Percentiles rank a stretch among this genome's conserved stretches.
Evolutionary conservation across 192 early-diverging fungal genomes (phyloP).

Genomic region (Phycomyces nitens): DNA sequence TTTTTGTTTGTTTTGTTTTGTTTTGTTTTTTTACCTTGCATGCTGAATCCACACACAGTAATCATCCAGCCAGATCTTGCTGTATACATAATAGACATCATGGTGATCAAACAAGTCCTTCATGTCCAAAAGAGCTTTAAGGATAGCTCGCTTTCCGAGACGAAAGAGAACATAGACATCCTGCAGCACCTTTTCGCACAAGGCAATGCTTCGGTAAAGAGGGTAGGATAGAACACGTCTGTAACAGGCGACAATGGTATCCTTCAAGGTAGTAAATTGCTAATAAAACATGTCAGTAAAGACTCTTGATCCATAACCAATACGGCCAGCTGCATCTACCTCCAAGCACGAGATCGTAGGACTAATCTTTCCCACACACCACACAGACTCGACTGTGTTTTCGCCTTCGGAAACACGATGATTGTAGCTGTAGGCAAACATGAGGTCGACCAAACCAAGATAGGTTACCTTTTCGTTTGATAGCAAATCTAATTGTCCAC

Average conservation of each 20-base stretch:
- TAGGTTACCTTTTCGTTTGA: constrained; percentile 68
- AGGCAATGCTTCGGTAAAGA: constrained; percentile 74
- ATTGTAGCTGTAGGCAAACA: constrained; percentile 91
- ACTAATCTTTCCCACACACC: constrained; percentile 86
- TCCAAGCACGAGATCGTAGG: constrained; percentile 78
- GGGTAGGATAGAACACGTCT: constrained; percentile 88
- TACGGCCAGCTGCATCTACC: too few relatives aligned
- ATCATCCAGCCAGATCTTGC: constrained; percentile 87
- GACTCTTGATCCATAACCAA: too few relatives aligned
- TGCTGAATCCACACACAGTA: constrained; percentile 95
- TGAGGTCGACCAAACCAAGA: constrained; percentile 83
- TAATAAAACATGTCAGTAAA: constrained; percentile 7
- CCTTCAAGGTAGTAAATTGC: constrained; percentile 61
- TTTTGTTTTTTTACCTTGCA: constrained; percentile 59
- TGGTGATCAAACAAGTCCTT: constrained; percentile 81
- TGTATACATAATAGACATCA: constrained; percentile 84
- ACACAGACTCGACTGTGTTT: constrained; percentile 80
- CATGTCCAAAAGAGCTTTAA: constrained; percentile 76
- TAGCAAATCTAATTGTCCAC: constrained; percentile 50
- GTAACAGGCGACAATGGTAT: constrained; percentile 58
- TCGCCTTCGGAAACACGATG: constrained; percentile 82
- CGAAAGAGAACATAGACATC: constrained; percentile 83
- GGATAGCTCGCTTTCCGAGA: constrained; percentile 74
- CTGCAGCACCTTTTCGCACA: constrained; percentile 68
- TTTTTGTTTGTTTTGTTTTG: too few relatives aligned